Evolutionary conservation across 2,329 filamentous ascomycete species (phyloP), one percentile per base, ranked within the genome.

Genomic region (Acrodontium crateriforme): DNA sequence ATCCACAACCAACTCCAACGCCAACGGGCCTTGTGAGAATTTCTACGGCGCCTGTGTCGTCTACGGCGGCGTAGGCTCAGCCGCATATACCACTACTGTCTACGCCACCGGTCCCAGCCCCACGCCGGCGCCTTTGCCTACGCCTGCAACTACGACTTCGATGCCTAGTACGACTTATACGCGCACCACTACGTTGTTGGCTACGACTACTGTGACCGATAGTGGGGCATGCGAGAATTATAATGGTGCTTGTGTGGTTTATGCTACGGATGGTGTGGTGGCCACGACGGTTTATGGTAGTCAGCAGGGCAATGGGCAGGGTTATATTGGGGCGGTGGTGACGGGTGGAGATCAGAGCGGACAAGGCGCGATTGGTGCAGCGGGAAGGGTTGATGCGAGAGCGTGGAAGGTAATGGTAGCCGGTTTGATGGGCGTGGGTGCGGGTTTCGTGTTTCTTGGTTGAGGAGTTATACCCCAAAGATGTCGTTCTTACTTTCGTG

Each of bases 31-130:
- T 11, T 34, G 32, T 25, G 24, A 34, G 18, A 34, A 34, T 25
- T 34, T 34, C 28, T 25, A 24, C 21, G 32, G 32, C 24, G 32
- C 32, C 13, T 34, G 32, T 16, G 32, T 34, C 3, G 32, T 34
- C 13, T 34, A 34, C 18, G 28, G 18, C 18, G 28, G 31, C 10
- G 26, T 22, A 15, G 31, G 28, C 24, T 11, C 24, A 10, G 21
- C 32, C 8, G 24, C 28, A 6, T 34, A 34, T n/a, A 31, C 28
- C 20, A 34, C 32, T 3, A 34, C 32, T 12, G 16, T 34, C 24
- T 31, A 31, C 28, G 28, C 24, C 21, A 24, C 24, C 13, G 15
- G 12, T 5, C 18, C 26, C 13, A 9, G 20, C 4, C 16, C n/a
- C 5, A 25, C 3, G 9, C 15, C 24, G 9, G 14, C 25, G 14